Evolutionary conservation across 164 flowering plant genomes (phyloP), one percentile per base, ranked within the genome.

Genomic region (Chimonanthus praecox): DNA sequence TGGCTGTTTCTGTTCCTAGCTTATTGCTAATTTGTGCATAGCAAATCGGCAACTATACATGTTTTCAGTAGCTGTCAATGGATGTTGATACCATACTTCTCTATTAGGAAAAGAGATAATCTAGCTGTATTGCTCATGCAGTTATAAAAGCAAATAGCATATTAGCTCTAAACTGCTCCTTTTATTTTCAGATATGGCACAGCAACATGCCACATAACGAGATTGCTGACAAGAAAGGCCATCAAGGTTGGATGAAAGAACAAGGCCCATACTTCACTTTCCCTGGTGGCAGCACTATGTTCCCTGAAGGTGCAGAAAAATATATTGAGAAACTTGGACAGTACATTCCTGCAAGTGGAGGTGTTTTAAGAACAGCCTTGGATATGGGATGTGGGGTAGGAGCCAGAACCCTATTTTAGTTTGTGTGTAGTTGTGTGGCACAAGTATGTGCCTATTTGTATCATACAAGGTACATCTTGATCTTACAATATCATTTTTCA

Each of bases 301-400:
- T 94, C 66, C 97, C 97, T 7, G 98, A 91, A 75, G 99, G 99
- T 70, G 99, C 98, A 9, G 82, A 79, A 58, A 86, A 83, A 50
- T 96, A 96, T 77, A 91, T 96, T 70, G 93, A 96, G 70, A 94
- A 90, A 81, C 97, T 96, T 67, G 84, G 86, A 58, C 94, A 90
- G 77, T 88, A 90, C 81, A 94, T 96, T 71, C 99, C 97, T 49
- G 77, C 88, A 4, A 78, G 79, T 72, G 92, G 87, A 47, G 92
- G 97, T 70, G 77, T 76, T 74, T 70, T 96, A 75, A 88, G 99
- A 82, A 96, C 99, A 33, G 99, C 97, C 68, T 94, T 96, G 81
- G 99, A 96, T 79, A 94, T 96, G 98, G 99, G 99, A 67, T 96
- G 99, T 85, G 99, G 99, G 93, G 99, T 96, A 90, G 1, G 88